Evolutionary conservation across 495 filamentous ascomycete genomes (phyloP).

Genomic region (Neurospora sp.): DNA sequence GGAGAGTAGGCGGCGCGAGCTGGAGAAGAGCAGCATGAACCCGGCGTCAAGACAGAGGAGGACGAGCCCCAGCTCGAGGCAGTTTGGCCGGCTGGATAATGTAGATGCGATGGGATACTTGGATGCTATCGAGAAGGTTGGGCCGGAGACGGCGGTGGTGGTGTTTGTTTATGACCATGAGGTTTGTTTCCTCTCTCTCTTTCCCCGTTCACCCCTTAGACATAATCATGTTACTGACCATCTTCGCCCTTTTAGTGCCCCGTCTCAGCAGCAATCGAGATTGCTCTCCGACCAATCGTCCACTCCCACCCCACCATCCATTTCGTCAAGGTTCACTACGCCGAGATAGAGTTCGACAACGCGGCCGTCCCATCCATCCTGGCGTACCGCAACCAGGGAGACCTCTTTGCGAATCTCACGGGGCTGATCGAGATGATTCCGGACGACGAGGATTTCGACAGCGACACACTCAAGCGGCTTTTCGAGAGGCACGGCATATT

Average conservation of each 20-base stretch:
- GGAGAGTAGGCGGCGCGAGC: slow-evolving; percentile 62
- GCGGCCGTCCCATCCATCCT: slow-evolving; percentile 81
- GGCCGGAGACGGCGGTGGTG: slow-evolving; percentile 74
- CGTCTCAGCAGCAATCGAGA: slow-evolving; percentile 66
- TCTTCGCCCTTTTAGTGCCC: slow-evolving; percentile 45
- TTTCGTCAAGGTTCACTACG: slow-evolving; percentile 85
- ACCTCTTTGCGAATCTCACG: slow-evolving; percentile 82
- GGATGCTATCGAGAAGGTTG: slow-evolving; percentile 86
- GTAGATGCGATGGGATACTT: slow-evolving; percentile 90
- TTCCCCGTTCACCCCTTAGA: slow-evolving; percentile 10
- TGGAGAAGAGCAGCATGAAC: slow-evolving; percentile 44
- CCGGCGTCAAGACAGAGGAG: slow-evolving; percentile 38
- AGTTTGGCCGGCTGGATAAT: slow-evolving; percentile 66
- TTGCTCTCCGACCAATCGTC: slow-evolving; percentile 63
- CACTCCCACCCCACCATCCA: slow-evolving; percentile 56
- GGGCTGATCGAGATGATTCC: slow-evolving; percentile 82
- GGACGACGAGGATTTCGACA: slow-evolving; percentile 45
- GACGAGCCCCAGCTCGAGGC: slow-evolving; percentile 59
- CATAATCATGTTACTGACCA: not conserved
- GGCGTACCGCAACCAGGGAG: slow-evolving; percentile 74
- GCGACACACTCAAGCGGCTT: slow-evolving; percentile 35
- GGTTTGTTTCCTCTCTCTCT: slow-evolving; percentile 42
- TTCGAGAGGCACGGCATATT: slow-evolving; percentile 38
- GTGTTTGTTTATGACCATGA: slow-evolving; percentile 88
- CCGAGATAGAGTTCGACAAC: slow-evolving; percentile 90